phyloP scores from a whole-genome alignment of 208 protist genomes.

The Trypanosoma rangeli region DNA sequence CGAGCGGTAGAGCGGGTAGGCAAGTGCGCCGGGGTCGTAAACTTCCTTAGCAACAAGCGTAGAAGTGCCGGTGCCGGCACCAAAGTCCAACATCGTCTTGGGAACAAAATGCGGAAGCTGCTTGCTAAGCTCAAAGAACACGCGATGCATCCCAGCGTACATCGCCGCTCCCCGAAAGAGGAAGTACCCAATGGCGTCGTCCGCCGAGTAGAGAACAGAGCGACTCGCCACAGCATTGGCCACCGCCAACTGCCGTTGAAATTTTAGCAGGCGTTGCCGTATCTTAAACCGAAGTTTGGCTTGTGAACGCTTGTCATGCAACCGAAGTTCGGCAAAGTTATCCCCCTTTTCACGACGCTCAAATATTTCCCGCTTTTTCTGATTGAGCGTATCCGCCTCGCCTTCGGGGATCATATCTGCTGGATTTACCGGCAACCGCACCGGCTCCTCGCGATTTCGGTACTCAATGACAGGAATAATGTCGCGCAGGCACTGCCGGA shows the following conservation, averaged over 20 bases:
- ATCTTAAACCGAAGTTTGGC: constrained; percentile 87
- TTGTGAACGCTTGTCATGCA: constrained; percentile 78
- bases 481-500: constrained; percentile 79
- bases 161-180: constrained; percentile 85
- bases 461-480: constrained; percentile 91
- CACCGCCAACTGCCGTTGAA: constrained; percentile 82
- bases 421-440: constrained; percentile 41
- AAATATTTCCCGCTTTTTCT: constrained; percentile 88
- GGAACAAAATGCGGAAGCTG: constrained; percentile 87
- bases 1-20: constrained; percentile 84
- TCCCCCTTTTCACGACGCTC: constrained; percentile 76
- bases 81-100: constrained; percentile 88
- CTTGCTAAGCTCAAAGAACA: constrained; percentile 88
- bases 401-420: constrained; percentile 81
- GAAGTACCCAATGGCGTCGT: constrained; percentile 89
- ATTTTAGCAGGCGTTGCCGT: constrained; percentile 81
- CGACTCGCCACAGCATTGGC: constrained; percentile 79
- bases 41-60: constrained; percentile 88
- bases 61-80: constrained; percentile 79
- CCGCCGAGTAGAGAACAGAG: constrained; percentile 76
- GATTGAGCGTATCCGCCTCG: constrained; percentile 85
- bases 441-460: constrained; percentile 75
- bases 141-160: constrained; percentile 88
- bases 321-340: constrained; percentile 63
- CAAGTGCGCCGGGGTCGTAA: constrained; percentile 81